These are phyloP conservation scores for Aspergillus tamarii DNA, from an alignment of 2,329 filamentous ascomycete species.

Conservation along the genomic window DNA sequence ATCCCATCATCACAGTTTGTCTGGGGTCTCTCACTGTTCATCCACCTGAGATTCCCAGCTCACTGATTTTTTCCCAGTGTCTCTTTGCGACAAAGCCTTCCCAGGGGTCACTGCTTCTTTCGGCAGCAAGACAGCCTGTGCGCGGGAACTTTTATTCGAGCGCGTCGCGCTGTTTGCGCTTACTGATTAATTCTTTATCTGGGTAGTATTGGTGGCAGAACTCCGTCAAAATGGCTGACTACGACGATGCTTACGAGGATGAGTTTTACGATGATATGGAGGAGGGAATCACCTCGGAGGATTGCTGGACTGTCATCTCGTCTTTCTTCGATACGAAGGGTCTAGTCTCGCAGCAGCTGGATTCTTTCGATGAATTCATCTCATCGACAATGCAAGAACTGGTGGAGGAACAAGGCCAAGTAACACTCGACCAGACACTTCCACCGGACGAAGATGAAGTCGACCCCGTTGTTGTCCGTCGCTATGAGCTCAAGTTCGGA, in stretches of 20 bases:
- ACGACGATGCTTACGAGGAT: constrained; percentile 69
- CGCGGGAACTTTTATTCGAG: constrained; percentile 26
- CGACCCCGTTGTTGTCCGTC: constrained; percentile 79
- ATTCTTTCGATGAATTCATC: constrained; percentile 98
- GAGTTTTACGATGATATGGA: constrained; percentile 69
- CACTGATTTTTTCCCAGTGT: constrained; percentile 14
- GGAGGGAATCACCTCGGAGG: constrained; percentile 86
- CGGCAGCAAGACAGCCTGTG: constrained; percentile 17
- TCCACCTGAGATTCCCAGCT: constrained; percentile 31
- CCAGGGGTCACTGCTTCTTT: constrained; percentile 13
- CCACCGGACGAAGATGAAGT: constrained; percentile 72
- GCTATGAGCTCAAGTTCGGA: constrained; percentile 95
- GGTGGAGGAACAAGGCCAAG: constrained; percentile 85
- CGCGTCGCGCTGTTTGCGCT: constrained; percentile 33
- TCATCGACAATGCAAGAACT: constrained; percentile 92
- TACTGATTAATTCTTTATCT: constrained; percentile 10
- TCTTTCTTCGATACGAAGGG: constrained; percentile 97
- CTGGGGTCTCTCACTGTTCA: constrained; percentile 29
- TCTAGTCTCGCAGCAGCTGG: constrained; percentile 93
- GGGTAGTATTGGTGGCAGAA: constrained; percentile 15
- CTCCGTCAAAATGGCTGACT: constrained; percentile 54
- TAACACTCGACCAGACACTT: constrained; percentile 92
- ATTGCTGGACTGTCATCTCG: constrained; percentile 97
- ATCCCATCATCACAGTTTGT: constrained; percentile 29
- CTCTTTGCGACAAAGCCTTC: background rate